These are phyloP conservation scores for Chlorophyllum brunneum DNA, from an alignment of 768 basidiomycete genomes.

Conservation along the genomic window DNA sequence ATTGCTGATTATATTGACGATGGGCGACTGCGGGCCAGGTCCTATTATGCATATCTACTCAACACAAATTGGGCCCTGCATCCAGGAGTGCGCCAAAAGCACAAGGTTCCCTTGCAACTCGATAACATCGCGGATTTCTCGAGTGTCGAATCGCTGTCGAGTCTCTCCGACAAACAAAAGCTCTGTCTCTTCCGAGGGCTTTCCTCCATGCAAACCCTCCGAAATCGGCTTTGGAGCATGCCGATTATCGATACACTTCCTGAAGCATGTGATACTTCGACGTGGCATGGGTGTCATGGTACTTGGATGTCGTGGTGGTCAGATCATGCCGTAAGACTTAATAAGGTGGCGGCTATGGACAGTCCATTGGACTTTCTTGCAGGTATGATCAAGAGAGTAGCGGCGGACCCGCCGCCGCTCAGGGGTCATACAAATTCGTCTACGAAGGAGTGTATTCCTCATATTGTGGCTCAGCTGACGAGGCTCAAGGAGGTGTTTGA, in stretches of 20 bases:
- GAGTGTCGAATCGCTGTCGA: neutral
- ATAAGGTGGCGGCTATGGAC: neutral
- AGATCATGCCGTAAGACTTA: neutral
- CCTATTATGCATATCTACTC: neutral
- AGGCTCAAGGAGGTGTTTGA: neutral
- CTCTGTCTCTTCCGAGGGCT: slow-evolving; percentile 2
- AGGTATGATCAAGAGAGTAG: neutral
- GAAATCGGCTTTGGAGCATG: neutral
- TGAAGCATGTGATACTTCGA: neutral
- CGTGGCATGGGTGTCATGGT: neutral
- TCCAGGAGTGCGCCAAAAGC: neutral
- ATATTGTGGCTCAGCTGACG: neutral
- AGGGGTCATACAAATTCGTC: too few relatives aligned
- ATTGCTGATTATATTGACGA: neutral
- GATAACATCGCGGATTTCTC: neutral
- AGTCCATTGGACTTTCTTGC: neutral
- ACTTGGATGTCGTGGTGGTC: neutral
- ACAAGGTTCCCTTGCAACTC: neutral
- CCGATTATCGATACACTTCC: neutral
- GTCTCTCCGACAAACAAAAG: neutral
- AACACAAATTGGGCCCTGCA: neutral
- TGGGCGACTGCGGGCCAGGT: neutral
- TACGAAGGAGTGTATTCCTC: neutral
- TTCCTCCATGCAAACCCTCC: neutral
- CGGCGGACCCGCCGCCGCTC: neutral